These are phyloP conservation scores for Cryphonectria naterciae DNA, from an alignment of 2,329 filamentous ascomycete genomes.

Conservation along the genomic window DNA sequence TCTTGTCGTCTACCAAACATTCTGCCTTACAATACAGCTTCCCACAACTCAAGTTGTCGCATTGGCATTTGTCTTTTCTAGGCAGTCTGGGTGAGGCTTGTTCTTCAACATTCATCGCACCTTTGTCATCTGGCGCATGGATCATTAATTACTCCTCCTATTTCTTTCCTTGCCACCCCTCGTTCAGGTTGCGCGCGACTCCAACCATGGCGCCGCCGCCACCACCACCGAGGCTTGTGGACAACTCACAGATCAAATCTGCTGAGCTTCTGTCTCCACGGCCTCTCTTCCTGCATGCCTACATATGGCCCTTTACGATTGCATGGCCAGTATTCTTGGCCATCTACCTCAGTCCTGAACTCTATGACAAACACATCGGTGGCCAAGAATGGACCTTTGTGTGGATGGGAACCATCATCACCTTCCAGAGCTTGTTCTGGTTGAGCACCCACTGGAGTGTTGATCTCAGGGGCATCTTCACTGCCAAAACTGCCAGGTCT, in stretches of 20 bases:
- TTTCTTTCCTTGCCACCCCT: conserved; percentile 14
- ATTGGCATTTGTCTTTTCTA: background rate
- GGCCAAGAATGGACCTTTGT: conserved; percentile 99
- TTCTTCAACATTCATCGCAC: conserved; percentile 4
- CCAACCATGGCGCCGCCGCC: conserved; percentile 56
- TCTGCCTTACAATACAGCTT: conserved; percentile 14
- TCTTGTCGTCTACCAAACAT: conserved; percentile 20
- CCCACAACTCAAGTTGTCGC: background rate
- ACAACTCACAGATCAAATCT: conserved; percentile 85
- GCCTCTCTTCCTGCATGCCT: conserved; percentile 78
- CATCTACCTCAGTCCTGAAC: conserved; percentile 79
- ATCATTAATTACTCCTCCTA: conserved; percentile 5
- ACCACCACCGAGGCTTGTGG: conserved; percentile 64
- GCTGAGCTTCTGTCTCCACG: conserved; percentile 89
- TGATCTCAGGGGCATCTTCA: conserved; percentile 81
- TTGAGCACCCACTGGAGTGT: conserved; percentile 98
- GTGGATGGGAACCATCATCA: conserved; percentile 86
- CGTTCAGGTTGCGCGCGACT: conserved; percentile 14
- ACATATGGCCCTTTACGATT: conserved; percentile 90
- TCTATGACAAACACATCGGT: conserved; percentile 89
- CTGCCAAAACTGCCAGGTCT: conserved; percentile 69
- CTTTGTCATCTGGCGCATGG: conserved; percentile 13
- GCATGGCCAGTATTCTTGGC: conserved; percentile 91
- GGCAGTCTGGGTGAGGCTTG: background rate
- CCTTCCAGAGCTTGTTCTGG: conserved; percentile 86